Evolutionary conservation across 1,284 basidiomycete genomes (phyloP).

Genomic region (Leccinum fuscescens): DNA sequence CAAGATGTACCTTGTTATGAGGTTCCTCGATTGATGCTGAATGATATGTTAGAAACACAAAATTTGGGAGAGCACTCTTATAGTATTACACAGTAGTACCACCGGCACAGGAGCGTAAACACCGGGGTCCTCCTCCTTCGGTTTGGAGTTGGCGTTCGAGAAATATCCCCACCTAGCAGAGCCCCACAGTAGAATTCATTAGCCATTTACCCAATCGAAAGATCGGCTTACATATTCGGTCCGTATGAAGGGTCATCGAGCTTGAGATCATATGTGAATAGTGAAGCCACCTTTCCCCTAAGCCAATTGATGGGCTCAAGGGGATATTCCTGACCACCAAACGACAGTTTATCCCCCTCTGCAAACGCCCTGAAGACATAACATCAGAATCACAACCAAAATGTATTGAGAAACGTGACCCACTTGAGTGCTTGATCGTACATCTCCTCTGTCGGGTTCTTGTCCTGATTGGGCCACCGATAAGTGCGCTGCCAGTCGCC

Average conservation of each 20-base stretch:
- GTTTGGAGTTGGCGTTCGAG: conserved; percentile 1
- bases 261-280: conserved; percentile 15
- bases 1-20: conserved; percentile 19
- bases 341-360: neutral
- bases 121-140: too few species aligned
- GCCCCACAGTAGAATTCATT: neutral
- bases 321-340: neutral
- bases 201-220: neutral
- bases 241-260: conserved; percentile 9
- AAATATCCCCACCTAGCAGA: conserved; percentile 22
- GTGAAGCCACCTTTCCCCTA: conserved; percentile 12
- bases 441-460: conserved; percentile 8
- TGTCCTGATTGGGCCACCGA: conserved; percentile 11
- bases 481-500: conserved; percentile 14
- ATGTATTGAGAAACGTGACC: too few species aligned
- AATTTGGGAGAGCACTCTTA: too few species aligned
- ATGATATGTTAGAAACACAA: neutral
- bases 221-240: conserved; percentile 16
- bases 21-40: conserved; percentile 18
- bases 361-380: conserved; percentile 9
- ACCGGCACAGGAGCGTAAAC: too few species aligned
- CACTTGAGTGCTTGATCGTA: conserved; percentile 13
- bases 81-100: neutral
- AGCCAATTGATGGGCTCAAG: conserved; percentile 8
- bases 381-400: too few species aligned